Percentiles rank a stretch among this genome's conserved stretches.
phyloP scores from a whole-genome alignment of 139 green algal species.

The Gonium pectorale region DNA sequence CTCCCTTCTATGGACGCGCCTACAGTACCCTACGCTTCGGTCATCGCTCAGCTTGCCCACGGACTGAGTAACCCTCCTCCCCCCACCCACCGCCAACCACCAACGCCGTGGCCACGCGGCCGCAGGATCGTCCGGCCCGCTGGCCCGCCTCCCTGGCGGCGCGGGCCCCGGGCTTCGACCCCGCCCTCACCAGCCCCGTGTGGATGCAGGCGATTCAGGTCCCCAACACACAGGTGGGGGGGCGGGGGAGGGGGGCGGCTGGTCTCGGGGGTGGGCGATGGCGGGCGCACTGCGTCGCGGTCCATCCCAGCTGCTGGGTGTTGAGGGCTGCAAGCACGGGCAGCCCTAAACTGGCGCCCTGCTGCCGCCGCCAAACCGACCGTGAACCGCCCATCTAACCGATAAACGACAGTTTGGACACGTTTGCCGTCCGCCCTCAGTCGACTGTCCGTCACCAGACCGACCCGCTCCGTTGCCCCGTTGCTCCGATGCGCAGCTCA shows the following conservation, averaged over 20 bases:
- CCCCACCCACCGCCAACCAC: background rate
- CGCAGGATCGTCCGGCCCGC: too few species aligned
- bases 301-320: background rate
- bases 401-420: too few species aligned
- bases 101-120: too few species aligned
- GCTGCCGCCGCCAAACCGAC: background rate
- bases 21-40: too few species aligned
- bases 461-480: background rate
- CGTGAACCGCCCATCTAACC: background rate
- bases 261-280: background rate
- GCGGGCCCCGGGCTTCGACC: background rate
- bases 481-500: background rate
- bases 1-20: too few species aligned
- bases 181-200: background rate
- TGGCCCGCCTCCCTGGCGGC: background rate
- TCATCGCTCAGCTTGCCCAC: too few species aligned
- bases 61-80: too few species aligned
- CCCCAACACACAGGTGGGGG: background rate
- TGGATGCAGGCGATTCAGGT: conserved; percentile 1
- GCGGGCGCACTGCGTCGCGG: background rate
- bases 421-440: too few species aligned
- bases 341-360: background rate
- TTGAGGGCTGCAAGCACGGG: too few species aligned
- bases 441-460: too few species aligned
- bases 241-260: too few species aligned